Conservation (phyloP, 192 early-diverging fungal species). For the Coemansia furcata region DNA sequence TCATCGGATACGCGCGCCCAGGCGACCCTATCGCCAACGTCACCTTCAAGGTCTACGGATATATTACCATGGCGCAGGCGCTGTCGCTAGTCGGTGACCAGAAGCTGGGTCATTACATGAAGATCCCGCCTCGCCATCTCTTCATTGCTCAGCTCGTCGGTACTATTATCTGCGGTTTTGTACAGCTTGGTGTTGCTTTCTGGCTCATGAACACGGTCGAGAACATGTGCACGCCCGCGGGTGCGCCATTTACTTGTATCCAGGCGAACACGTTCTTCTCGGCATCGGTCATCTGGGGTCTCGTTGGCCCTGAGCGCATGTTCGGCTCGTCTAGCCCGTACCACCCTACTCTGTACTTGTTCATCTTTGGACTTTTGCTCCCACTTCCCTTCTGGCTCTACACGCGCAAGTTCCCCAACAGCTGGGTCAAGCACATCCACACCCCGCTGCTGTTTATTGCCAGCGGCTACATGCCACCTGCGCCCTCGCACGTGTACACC, state of each 20-base stretch:
- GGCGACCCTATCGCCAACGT: slow-evolving; percentile 80
- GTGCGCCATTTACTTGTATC: slow-evolving; percentile 67
- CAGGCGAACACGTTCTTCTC: slow-evolving; percentile 63
- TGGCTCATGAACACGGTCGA: slow-evolving; percentile 63
- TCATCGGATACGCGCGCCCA: slow-evolving; percentile 72
- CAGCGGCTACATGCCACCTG: slow-evolving; percentile 61
- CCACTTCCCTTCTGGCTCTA: slow-evolving; percentile 71
- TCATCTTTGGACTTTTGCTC: slow-evolving; percentile 64
- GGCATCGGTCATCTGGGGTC: slow-evolving; percentile 78
- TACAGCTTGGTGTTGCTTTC: slow-evolving; percentile 67
- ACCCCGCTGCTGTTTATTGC: slow-evolving; percentile 68
- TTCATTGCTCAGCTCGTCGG: slow-evolving; percentile 77
- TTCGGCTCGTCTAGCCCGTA: slow-evolving; percentile 62
- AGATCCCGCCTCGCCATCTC: slow-evolving; percentile 77
- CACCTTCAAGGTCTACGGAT: slow-evolving; percentile 83
- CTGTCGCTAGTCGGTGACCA: slow-evolving; percentile 64
- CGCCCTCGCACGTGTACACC: slow-evolving; percentile 52
- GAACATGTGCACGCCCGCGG: slow-evolving; percentile 57
- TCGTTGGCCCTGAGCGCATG: slow-evolving; percentile 68
- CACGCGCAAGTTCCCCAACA: slow-evolving; percentile 60
- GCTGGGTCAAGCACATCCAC: slow-evolving; percentile 63
- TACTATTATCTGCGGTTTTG: slow-evolving; percentile 66
- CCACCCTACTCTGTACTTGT: slow-evolving; percentile 49
- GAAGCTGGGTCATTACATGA: slow-evolving; percentile 80
- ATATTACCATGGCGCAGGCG: slow-evolving; percentile 73